Evolutionary conservation across 176 grass and related monocot genomes (phyloP), one percentile per base, ranked within the genome.

Genomic region (Phyllostachys edulis): DNA sequence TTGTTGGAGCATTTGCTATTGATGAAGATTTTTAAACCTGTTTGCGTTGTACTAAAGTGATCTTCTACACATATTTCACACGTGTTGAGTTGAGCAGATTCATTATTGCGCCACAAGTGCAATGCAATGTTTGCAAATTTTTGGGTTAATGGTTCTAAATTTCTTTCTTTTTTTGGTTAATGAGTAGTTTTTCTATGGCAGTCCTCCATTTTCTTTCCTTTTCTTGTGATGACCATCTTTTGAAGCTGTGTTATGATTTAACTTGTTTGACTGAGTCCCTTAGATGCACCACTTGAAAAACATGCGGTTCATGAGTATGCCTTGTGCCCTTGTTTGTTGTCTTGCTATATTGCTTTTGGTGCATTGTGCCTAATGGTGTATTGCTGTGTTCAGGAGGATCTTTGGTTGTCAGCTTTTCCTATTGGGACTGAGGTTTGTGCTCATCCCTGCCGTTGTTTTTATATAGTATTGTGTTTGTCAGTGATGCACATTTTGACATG

Each of bases 371-470:
- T 77, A 79, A 88, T 76, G 39, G 4, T 87, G 20, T 47, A 41
- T 73, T 65, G 60, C 63, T 75, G 0, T 85, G 12, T 79, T 65
- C 80, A 96, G 94, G 91, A 96, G 84, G 94, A 96, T 81, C 81
- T 96, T 36, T 96, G 94, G 91, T 11, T 87, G 51, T 76, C 89
- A 0, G 91, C 89, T 29, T 96, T 96, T 79, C 91, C 91, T 57
- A 59, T 93, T 18, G 94, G 91, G 38, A 96, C 91, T 5, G 91
- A 96, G 91, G 94, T 96, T 72, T 83, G 81, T 85, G 18, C 9
- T 21, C 39, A 54, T 84, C 15, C 62, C 23, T 52, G 32, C 5
- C 14, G 8, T 67, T 75, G 15, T 72, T 52, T 55, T 69, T 42
- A 6, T 69, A 51, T 66, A 63, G 15, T 40, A 29, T 73, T 63